These are phyloP conservation scores for Leccinum angustisporum DNA, from an alignment of 1,284 basidiomycete genomes.

Conservation along the genomic window DNA sequence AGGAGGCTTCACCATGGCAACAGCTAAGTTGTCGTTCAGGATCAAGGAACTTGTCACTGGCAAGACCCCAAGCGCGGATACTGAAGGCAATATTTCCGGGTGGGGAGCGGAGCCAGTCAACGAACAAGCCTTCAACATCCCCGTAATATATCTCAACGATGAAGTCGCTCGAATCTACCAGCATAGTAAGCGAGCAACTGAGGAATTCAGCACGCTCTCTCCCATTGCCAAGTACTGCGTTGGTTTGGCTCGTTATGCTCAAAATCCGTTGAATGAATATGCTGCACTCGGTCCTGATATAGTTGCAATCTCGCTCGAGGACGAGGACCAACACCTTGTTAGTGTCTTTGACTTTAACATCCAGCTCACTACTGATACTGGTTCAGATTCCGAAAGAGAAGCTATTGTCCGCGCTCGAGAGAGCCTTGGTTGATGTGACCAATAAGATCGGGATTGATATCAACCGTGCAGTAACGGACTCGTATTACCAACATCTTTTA, in stretches of 20 bases:
- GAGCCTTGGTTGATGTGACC: conserved; percentile 85
- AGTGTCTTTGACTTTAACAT: conserved; percentile 29
- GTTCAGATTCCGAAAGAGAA: conserved; percentile 82
- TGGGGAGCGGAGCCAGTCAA: conserved; percentile 37
- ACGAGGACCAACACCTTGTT: conserved; percentile 87
- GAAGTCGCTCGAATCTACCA: conserved; percentile 95
- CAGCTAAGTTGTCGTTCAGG: conserved; percentile 67
- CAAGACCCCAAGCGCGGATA: conserved; percentile 21
- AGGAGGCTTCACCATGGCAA: conserved; percentile 85
- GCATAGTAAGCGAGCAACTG: conserved; percentile 82
- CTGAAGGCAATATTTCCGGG: conserved; percentile 28
- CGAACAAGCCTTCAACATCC: conserved; percentile 55
- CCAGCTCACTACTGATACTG: conserved; percentile 12
- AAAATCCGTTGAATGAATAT: conserved; percentile 94
- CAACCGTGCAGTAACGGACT: conserved; percentile 85
- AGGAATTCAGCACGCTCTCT: conserved; percentile 84
- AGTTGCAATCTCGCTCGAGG: conserved; percentile 76
- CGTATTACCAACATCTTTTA: conserved; percentile 86
- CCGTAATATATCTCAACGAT: conserved; percentile 85
- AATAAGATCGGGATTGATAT: conserved; percentile 96
- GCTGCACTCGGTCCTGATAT: conserved; percentile 85
- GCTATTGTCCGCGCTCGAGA: conserved; percentile 79
- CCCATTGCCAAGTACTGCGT: conserved; percentile 91
- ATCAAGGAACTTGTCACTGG: conserved; percentile 56
- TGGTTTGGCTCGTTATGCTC: conserved; percentile 89